Evolutionary conservation across 768 basidiomycete species (phyloP), one percentile per base, ranked within the genome.

Genomic region (Trametes cubensis): DNA sequence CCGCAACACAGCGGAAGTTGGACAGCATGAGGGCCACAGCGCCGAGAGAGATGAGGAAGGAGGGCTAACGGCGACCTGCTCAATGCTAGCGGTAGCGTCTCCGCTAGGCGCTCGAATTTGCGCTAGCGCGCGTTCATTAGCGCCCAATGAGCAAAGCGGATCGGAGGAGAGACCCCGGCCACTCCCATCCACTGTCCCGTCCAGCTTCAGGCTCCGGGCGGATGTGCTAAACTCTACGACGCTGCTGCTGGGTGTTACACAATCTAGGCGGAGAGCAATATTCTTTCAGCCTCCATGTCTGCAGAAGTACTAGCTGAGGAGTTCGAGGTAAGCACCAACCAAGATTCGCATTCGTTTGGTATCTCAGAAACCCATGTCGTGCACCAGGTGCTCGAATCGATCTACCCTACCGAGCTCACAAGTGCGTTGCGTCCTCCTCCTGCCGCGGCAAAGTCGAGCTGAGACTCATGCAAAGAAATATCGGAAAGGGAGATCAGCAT

Each of bases 361-460:
- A 56, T 63, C 63, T 55, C 54, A 34, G 34, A 11, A 30, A 41
- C 49, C 50, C 7, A 49, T 8, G 13, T 21, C 7, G 7, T 14
- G 8, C 23, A 20, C n/a, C 69, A 96, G 90, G 94, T 97, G 26
- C 83, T 98, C 67, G 94, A 96, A 77, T 89, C 94, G 3, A 98
- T 98, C 74, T 98, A 96, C 74, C 94, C 96, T 5, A 89, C 92
- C 66, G 96, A 98, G 75, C 79, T 97, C 60, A 83, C 89, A 70
- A 90, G 95, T 97, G 79, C 72, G 94, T 90, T 66, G 67, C 69
- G 67, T 69, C 71, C 70, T 71, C 69, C 62, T 49, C 38, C 58
- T 51, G 42, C 20, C 56, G 62, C 64, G 72, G 67, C 69, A 67
- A 66, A 67, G 53, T 66, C 70, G 71, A 66, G 74, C 83, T 87